phyloP scores from a whole-genome alignment of 192 early-diverging fungal genomes.

The Umbelopsis sp. region DNA sequence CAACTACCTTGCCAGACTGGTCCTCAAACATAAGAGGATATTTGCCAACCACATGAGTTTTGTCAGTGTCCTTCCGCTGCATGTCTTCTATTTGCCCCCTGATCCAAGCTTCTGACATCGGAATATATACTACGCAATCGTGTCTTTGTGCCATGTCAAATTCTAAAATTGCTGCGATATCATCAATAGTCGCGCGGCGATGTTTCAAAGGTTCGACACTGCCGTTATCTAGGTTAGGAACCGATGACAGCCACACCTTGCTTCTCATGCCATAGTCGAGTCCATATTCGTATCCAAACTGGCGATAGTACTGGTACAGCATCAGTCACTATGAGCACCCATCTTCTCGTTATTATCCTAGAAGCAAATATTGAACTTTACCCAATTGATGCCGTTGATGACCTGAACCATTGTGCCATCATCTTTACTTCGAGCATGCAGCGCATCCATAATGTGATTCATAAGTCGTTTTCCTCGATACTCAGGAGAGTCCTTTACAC shows the following conservation, averaged over 20 bases:
- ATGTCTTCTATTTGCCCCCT: background rate
- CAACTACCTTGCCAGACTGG: background rate
- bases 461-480: background rate
- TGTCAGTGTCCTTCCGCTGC: background rate
- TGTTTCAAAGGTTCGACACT: background rate
- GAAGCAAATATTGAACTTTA: background rate
- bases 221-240: background rate
- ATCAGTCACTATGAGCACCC: background rate
- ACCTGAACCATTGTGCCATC: slow-evolving; percentile 7
- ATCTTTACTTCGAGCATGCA: background rate
- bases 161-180: background rate
- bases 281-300: slow-evolving; percentile 8
- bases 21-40: background rate
- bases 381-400: background rate
- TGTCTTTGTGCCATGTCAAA: background rate
- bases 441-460: background rate
- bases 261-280: background rate
- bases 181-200: background rate
- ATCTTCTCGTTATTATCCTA: background rate
- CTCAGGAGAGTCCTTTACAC: background rate
- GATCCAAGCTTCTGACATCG: background rate
- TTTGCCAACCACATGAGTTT: background rate
- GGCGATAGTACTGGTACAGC: background rate
- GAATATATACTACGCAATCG: background rate
- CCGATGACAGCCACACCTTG: background rate